phyloP scores from a whole-genome alignment of 2,329 filamentous ascomycete species.

The Thelonectria olida region DNA sequence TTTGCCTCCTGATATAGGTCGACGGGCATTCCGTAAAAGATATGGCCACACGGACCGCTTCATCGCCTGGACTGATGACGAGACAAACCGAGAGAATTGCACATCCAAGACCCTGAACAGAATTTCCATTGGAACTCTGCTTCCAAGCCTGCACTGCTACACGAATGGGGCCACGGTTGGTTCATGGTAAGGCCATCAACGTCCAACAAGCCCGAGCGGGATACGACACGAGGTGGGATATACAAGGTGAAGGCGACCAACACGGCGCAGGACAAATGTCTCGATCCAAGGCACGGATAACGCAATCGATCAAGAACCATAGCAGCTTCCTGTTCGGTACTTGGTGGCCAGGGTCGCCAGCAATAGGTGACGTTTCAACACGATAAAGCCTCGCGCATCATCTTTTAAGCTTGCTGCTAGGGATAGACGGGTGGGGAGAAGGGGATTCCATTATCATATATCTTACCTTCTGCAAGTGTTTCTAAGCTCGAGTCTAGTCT shows the following conservation, averaged over 20 bases:
- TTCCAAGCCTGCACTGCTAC: not conserved
- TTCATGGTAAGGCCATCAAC: slow-evolving; percentile 8
- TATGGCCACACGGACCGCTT: too few relatives aligned
- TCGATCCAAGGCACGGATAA: slow-evolving; percentile 20
- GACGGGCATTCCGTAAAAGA: too few relatives aligned
- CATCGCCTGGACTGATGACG: too few relatives aligned
- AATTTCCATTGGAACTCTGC: not conserved
- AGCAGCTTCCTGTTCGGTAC: slow-evolving; percentile 6
- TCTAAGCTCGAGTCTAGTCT: too few relatives aligned
- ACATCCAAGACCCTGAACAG: not conserved
- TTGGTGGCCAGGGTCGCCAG: not conserved
- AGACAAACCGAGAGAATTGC: not conserved
- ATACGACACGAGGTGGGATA: slow-evolving; percentile 5
- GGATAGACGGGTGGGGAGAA: not conserved
- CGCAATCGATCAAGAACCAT: slow-evolving; percentile 5
- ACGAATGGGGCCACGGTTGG: slow-evolving; percentile 2
- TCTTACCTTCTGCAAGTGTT: too few relatives aligned
- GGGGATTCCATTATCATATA: not conserved
- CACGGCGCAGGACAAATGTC: not conserved
- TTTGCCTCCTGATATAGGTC: not conserved
- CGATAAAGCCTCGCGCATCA: not conserved
- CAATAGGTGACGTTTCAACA: not conserved
- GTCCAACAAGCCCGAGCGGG: slow-evolving; percentile 9
- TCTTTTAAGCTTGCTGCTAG: not conserved
- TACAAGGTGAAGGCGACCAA: not conserved